Percentiles rank a stretch among this genome's conserved stretches.
phyloP scores from a whole-genome alignment of 495 filamentous ascomycete species.

The Xylaria grammica region DNA sequence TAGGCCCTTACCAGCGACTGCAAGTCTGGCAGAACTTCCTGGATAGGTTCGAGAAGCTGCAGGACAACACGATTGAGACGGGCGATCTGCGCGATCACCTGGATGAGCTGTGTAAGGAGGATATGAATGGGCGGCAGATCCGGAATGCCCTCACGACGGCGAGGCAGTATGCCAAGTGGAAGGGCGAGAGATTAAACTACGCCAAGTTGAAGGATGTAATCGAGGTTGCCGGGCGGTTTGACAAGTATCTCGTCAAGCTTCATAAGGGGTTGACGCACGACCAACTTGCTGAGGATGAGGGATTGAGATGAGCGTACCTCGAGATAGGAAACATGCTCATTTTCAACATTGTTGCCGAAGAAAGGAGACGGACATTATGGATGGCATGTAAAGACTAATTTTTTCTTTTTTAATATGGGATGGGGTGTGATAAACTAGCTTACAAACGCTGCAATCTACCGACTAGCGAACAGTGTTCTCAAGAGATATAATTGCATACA shows the following conservation, averaged over 20 bases:
- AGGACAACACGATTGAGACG: not conserved
- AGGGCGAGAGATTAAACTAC: slow-evolving; percentile 20
- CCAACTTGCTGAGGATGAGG: not conserved
- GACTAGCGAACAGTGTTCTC: too few species aligned
- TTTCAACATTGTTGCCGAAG: too few species aligned
- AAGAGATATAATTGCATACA: too few species aligned
- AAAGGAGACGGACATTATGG: too few species aligned
- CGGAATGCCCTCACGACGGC: slow-evolving; percentile 40
- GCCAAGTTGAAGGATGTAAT: slow-evolving; percentile 31
- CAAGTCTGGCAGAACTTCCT: slow-evolving; percentile 34
- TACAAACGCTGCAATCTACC: too few species aligned
- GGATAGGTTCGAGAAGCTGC: not conserved
- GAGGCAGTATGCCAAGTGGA: slow-evolving; percentile 29
- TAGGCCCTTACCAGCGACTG: slow-evolving; percentile 27
- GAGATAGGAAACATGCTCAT: too few species aligned
- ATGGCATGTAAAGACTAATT: too few species aligned
- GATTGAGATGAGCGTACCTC: not conserved
- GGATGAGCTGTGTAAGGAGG: slow-evolving; percentile 6
- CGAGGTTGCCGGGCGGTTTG: slow-evolving; percentile 17
- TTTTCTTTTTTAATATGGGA: too few species aligned
- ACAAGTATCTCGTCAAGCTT: slow-evolving; percentile 4
- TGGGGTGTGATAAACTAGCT: too few species aligned
- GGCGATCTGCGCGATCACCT: not conserved
- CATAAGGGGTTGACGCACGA: not conserved
- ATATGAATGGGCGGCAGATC: slow-evolving; percentile 49